These are phyloP conservation scores for Cytospora mali DNA, from an alignment of 2,329 filamentous ascomycete species.

Conservation along the genomic window DNA sequence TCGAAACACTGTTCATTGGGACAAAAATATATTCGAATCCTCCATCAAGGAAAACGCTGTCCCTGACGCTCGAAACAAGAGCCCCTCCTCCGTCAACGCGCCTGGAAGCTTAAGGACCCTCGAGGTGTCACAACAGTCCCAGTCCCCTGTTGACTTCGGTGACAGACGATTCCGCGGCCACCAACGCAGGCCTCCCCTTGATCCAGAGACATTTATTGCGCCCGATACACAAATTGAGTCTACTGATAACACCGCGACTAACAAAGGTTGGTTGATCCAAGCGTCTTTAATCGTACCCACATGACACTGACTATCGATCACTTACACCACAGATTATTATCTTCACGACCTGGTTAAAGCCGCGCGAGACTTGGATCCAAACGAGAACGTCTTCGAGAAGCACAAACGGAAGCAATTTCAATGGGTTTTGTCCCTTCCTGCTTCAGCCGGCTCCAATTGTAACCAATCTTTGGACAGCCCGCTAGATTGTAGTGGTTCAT, in stretches of 20 bases:
- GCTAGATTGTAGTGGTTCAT: background rate
- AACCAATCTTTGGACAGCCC: slow-evolving; percentile 12
- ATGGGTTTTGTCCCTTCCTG: slow-evolving; percentile 49
- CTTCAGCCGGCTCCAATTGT: slow-evolving; percentile 26
- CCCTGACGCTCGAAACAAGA: slow-evolving; percentile 7
- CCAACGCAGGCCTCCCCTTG: slow-evolving; percentile 21
- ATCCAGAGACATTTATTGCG: slow-evolving; percentile 26
- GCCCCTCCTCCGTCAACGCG: background rate
- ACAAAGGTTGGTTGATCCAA: slow-evolving; percentile 11
- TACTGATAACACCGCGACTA: background rate
- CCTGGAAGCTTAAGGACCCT: slow-evolving; percentile 7
- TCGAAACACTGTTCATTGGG: slow-evolving; percentile 26
- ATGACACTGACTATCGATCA: background rate
- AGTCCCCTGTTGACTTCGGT: slow-evolving; percentile 5
- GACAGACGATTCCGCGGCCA: slow-evolving; percentile 26
- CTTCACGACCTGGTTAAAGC: slow-evolving; percentile 26
- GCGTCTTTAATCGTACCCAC: background rate
- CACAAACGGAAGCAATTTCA: slow-evolving; percentile 55
- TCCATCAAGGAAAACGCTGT: slow-evolving; percentile 19
- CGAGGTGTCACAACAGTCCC: slow-evolving; percentile 3
- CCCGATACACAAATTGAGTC: slow-evolving; percentile 11
- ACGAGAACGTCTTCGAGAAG: slow-evolving; percentile 41
- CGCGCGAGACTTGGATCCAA: slow-evolving; percentile 26
- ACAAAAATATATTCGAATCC: background rate
- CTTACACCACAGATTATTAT: slow-evolving; percentile 11